Evolutionary conservation across 768 basidiomycete species (phyloP), one percentile per base, ranked within the genome.

Genomic region (Boletus pseudo-olivaceus): DNA sequence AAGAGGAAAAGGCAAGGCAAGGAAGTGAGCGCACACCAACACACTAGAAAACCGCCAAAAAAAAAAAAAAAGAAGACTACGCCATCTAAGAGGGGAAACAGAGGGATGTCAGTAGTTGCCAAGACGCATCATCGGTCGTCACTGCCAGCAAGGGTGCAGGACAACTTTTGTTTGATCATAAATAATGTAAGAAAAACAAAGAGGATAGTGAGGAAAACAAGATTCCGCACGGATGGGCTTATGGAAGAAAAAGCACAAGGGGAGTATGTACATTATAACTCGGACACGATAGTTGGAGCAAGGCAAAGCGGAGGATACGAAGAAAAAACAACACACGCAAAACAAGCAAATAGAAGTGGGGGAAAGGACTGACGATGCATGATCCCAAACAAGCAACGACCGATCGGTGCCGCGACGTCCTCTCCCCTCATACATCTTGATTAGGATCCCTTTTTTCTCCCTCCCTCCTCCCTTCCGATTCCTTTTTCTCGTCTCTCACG

Each of bases 141-240:
- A 33, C 43, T 54, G 54, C 43, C 19, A 38, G 27, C 30, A 27
- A 17, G 7, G n/a, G 38, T 29, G 51, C 46, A 48, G 51, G 62
- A 51, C 67, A 64, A 60, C 58, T 64, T 64, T 67, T 62, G 65
- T 55, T 55, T 51, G 51, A 58, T 35, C 27, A 69, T 69, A 67
- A 69, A 67, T 67, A 67, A 30, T 1, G 44, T 26, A 56, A 49
- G 46, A 40, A n/a, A 39, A 32, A 37, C n/a, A 35, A 46, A n/a
- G 32, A 55, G 23, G 46, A 23, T 30, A 41, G 30, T 17, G 19
- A 39, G 20, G 41, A 33, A 20, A 34, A 64, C 51, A 49, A 51
- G 48, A 58, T 56, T 62, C 58, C 64, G 52, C 42, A 47, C 20
- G 33, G 41, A 39, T 48, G 52, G 48, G 49, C 41, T 43, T 35